phyloP scores from a whole-genome alignment of 2,329 filamentous ascomycete species.

The Magnaporthiopsis poae region DNA sequence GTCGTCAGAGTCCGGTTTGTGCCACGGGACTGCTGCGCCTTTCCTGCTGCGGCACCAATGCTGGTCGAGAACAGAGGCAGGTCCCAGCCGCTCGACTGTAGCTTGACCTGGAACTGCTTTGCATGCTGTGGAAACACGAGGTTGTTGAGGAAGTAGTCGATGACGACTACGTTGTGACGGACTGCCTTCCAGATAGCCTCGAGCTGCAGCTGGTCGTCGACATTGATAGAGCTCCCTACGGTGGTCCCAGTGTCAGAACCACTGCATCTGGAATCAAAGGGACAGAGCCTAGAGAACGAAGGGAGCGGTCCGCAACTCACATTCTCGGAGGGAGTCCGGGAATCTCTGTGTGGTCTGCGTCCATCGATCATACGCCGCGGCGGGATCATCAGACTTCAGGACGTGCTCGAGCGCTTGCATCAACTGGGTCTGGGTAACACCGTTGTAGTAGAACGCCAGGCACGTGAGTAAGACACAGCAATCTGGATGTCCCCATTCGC shows the following conservation, averaged over 20 bases:
- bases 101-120: constrained; percentile 53
- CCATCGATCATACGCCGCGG: constrained; percentile 45
- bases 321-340: constrained; percentile 37
- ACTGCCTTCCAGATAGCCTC: constrained; percentile 39
- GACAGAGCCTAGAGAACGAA: too few species aligned
- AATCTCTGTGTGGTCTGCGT: constrained; percentile 28
- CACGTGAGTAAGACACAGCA: constrained; percentile 56
- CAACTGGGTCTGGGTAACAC: constrained; percentile 40
- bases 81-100: constrained; percentile 60
- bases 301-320: constrained; percentile 13
- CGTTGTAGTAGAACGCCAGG: constrained; percentile 57
- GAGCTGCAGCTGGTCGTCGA: constrained; percentile 45
- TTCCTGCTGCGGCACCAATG: background rate
- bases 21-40: constrained; percentile 11
- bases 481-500: constrained; percentile 60
- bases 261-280: background rate
- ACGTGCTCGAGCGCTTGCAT: constrained; percentile 39
- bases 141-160: constrained; percentile 53
- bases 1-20: constrained; percentile 37
- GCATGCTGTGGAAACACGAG: constrained; percentile 58
- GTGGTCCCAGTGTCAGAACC: background rate
- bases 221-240: constrained; percentile 41
- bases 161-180: constrained; percentile 35
- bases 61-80: constrained; percentile 37
- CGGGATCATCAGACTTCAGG: constrained; percentile 45